Evolutionary conservation across 2,329 filamentous ascomycete genomes (phyloP).

Genomic region (Cercospora sp.): DNA sequence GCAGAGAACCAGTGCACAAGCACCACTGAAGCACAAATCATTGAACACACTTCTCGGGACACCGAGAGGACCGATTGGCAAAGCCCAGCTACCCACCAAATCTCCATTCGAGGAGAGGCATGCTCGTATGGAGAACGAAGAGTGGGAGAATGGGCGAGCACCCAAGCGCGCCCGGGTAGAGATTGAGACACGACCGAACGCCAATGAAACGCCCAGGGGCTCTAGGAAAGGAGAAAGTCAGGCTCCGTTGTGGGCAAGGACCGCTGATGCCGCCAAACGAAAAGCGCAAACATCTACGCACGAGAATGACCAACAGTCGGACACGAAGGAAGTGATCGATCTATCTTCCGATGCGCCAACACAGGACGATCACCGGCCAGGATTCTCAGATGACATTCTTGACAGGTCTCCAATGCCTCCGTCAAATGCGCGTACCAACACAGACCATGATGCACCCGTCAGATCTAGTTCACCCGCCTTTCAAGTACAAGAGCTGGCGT

Average conservation of each 20-base stretch:
- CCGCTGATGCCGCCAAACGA: slow-evolving; percentile 30
- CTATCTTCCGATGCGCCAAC: slow-evolving; percentile 32
- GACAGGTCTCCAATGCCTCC: slow-evolving; percentile 28
- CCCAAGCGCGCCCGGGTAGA: slow-evolving; percentile 44
- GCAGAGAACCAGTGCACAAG: slow-evolving; percentile 23
- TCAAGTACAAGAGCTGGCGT: slow-evolving; percentile 21
- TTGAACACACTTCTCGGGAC: slow-evolving; percentile 66
- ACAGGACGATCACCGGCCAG: slow-evolving; percentile 29
- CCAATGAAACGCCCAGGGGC: slow-evolving; percentile 2
- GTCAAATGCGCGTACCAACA: slow-evolving; percentile 3
- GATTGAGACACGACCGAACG: slow-evolving; percentile 20
- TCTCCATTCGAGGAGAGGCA: slow-evolving; percentile 66
- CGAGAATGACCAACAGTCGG: slow-evolving; percentile 27
- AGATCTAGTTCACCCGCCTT: slow-evolving; percentile 41
- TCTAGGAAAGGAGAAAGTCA: slow-evolving; percentile 17
- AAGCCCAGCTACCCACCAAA: slow-evolving; percentile 56
- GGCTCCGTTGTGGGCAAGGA: slow-evolving; percentile 32
- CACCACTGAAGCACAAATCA: slow-evolving; percentile 56
- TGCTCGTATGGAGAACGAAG: slow-evolving; percentile 35
- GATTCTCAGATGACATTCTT: slow-evolving; percentile 32
- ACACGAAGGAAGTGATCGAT: slow-evolving; percentile 39
- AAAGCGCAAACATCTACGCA: slow-evolving; percentile 22
- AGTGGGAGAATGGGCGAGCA: slow-evolving; percentile 38
- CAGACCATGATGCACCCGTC: background rate
- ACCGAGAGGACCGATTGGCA: slow-evolving; percentile 63